Conservation (phyloP, 306 rosid genomes). For the Ormosia emarginata region DNA sequence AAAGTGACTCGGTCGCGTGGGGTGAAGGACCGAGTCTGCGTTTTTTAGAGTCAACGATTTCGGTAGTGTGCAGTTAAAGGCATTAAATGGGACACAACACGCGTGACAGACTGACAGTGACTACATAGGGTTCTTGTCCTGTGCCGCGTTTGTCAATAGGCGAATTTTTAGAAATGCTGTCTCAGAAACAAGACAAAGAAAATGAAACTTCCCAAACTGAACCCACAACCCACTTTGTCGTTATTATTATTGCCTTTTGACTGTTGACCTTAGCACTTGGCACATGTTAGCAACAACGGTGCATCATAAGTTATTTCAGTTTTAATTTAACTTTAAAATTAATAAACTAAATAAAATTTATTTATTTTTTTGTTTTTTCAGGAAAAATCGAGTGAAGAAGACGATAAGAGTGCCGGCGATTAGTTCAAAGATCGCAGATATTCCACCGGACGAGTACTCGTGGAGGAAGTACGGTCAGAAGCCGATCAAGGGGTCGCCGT, state of each 20-base stretch:
- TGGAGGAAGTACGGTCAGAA: conserved; percentile 98
- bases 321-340: not conserved
- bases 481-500: conserved; percentile 91
- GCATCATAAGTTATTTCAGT: not conserved
- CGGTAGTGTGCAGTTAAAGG: conserved; percentile 23
- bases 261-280: not conserved
- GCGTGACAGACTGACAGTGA: conserved; percentile 52
- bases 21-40: not conserved
- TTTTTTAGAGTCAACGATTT: conserved; percentile 42
- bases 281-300: not conserved
- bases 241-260: not conserved
- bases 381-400: conserved; percentile 78
- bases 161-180: not conserved
- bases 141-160: not conserved
- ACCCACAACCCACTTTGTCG: not conserved
- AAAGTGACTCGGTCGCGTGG: not conserved
- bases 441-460: conserved; percentile 86
- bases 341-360: not conserved
- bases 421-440: conserved; percentile 79
- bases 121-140: not conserved
- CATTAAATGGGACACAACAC: conserved; percentile 24
- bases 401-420: conserved; percentile 78
- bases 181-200: not conserved
- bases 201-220: conserved; percentile 3
- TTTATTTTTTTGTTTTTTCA: conserved; percentile 3